Percentiles rank a stretch among this genome's conserved stretches.
Conservation (phyloP, 768 basidiomycete species). For the Boletellus sp. region DNA sequence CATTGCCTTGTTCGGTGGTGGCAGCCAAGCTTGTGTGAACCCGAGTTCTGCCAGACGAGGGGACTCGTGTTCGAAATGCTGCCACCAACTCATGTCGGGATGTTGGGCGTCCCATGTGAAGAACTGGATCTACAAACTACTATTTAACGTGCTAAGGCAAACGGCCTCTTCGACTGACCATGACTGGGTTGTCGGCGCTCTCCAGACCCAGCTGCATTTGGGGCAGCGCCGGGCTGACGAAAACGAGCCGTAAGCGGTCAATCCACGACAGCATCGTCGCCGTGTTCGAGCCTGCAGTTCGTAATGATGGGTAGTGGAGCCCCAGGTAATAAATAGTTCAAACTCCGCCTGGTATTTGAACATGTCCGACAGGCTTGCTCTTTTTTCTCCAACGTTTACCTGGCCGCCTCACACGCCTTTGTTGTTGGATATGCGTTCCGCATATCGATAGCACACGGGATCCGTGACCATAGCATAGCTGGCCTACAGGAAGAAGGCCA, state of each 20-base stretch:
- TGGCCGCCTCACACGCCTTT: constrained; percentile 45
- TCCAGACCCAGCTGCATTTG: constrained; percentile 62
- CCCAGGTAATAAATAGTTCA: constrained; percentile 5
- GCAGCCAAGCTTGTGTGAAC: constrained; percentile 79
- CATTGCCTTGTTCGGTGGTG: constrained; percentile 80
- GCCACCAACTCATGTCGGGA: constrained; percentile 73
- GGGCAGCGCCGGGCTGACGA: constrained; percentile 41
- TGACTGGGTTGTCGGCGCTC: constrained; percentile 53
- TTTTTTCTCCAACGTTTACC: constrained; percentile 34
- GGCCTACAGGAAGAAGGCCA: constrained; percentile 57
- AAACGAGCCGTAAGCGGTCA: constrained; percentile 20
- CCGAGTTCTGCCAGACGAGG: constrained; percentile 63
- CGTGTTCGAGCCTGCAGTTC: constrained; percentile 8
- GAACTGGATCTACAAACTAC: constrained; percentile 59
- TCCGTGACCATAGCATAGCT: constrained; percentile 37
- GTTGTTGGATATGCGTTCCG: constrained; percentile 57
- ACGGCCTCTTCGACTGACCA: constrained; percentile 44
- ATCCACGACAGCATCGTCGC: constrained; percentile 18
- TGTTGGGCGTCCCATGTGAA: constrained; percentile 76
- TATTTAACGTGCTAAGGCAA: neutral
- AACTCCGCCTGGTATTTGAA: constrained; percentile 25
- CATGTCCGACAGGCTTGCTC: neutral
- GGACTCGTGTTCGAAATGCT: constrained; percentile 62
- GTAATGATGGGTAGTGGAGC: too few species aligned
- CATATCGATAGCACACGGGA: constrained; percentile 47